phyloP scores from a whole-genome alignment of 768 basidiomycete species.

The Leccinum fibrillosum region DNA sequence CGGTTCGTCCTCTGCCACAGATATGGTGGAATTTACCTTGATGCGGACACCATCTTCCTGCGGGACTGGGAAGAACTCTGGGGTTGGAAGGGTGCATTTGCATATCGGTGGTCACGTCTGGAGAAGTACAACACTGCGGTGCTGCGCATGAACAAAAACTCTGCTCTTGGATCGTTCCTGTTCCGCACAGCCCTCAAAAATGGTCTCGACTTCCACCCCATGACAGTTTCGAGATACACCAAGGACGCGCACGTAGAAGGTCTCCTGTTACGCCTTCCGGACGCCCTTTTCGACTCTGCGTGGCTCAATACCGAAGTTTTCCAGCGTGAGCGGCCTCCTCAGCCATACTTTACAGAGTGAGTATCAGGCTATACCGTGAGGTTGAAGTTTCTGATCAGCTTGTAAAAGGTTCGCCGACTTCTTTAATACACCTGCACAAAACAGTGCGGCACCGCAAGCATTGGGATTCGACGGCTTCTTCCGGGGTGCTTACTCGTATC shows the following conservation, averaged over 20 bases:
- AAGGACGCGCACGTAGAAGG: slow-evolving; percentile 86
- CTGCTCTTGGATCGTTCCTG: slow-evolving; percentile 88
- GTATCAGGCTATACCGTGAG: slow-evolving; percentile 13
- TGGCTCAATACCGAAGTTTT: slow-evolving; percentile 94
- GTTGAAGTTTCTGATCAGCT: background rate
- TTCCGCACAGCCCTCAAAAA: slow-evolving; percentile 95
- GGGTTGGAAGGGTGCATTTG: slow-evolving; percentile 96
- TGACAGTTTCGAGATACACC: slow-evolving; percentile 88
- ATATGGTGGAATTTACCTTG: slow-evolving; percentile 94
- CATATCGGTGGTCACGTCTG: slow-evolving; percentile 92
- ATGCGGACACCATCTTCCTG: slow-evolving; percentile 93
- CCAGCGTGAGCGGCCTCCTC: slow-evolving; percentile 89
- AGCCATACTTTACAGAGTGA: slow-evolving; percentile 89
- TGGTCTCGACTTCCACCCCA: slow-evolving; percentile 93
- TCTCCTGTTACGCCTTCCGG: slow-evolving; percentile 83
- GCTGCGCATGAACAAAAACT: slow-evolving; percentile 87
- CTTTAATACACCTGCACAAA: slow-evolving; percentile 73
- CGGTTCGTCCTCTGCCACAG: slow-evolving; percentile 96
- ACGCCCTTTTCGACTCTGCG: slow-evolving; percentile 94
- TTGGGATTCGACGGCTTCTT: slow-evolving; percentile 96
- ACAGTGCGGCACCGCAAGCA: slow-evolving; percentile 79
- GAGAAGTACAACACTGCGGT: slow-evolving; percentile 97
- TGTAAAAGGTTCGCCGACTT: slow-evolving; percentile 75
- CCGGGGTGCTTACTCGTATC: slow-evolving; percentile 92
- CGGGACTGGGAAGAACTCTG: slow-evolving; percentile 99